Conservation (phyloP, 1,284 basidiomycete genomes). For the Cryptococcus maquisensis region DNA sequence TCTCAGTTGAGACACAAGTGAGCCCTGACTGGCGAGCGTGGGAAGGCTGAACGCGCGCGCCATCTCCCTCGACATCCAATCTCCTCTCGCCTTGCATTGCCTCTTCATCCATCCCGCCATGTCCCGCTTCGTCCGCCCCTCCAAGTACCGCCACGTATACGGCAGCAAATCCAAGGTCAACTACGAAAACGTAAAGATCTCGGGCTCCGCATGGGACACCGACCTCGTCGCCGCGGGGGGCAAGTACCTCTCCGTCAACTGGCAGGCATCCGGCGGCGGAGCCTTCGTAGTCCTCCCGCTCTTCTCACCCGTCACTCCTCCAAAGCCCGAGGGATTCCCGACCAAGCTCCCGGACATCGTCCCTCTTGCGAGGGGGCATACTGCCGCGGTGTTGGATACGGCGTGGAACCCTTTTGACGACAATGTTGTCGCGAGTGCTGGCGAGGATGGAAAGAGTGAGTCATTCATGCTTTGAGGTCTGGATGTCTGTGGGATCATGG, state of each 20-base stretch:
- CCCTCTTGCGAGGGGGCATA: slow-evolving; percentile 78
- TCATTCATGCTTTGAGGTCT: background rate
- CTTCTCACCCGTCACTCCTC: slow-evolving; percentile 63
- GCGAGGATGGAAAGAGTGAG: slow-evolving; percentile 79
- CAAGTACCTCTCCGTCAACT: slow-evolving; percentile 63
- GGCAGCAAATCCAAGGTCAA: slow-evolving; percentile 76
- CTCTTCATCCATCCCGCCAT: slow-evolving; percentile 27
- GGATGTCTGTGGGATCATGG: background rate
- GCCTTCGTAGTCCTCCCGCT: slow-evolving; percentile 89
- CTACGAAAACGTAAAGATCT: slow-evolving; percentile 87
- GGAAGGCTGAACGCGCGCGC: background rate
- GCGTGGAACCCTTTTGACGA: slow-evolving; percentile 96
- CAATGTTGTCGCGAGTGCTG: slow-evolving; percentile 78
- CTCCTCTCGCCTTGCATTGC: background rate
- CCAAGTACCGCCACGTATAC: slow-evolving; percentile 76
- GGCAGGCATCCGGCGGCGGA: slow-evolving; percentile 92
- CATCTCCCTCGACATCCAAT: background rate
- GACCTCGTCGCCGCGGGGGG: slow-evolving; percentile 85
- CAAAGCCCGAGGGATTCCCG: slow-evolving; percentile 56
- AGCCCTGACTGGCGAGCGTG: no score
- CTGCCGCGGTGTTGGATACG: slow-evolving; percentile 71
- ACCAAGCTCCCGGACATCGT: slow-evolving; percentile 87
- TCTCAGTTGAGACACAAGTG: no score
- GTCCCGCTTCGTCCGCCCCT: slow-evolving; percentile 60
- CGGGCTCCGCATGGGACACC: slow-evolving; percentile 91